phyloP scores from a whole-genome alignment of 1,139 yeast species.

The Yamadazyma songkhlaensis region DNA sequence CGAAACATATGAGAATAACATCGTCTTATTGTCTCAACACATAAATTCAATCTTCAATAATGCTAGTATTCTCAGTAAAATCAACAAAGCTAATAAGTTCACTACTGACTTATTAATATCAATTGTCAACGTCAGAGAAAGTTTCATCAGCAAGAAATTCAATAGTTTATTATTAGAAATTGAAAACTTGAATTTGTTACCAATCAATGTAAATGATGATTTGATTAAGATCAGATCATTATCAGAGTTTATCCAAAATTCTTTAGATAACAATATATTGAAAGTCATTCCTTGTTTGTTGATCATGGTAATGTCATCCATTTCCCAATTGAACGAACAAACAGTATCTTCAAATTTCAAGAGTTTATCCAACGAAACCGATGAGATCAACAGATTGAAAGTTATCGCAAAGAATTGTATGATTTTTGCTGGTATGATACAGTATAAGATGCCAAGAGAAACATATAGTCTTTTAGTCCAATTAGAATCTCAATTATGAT shows the following conservation, averaged over 20 bases:
- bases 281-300: slow-evolving; percentile 79
- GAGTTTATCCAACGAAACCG: slow-evolving; percentile 51
- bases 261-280: slow-evolving; percentile 67
- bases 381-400: slow-evolving; percentile 52
- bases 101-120: slow-evolving; percentile 65
- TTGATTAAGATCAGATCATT: slow-evolving; percentile 33
- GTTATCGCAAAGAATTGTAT: slow-evolving; percentile 80
- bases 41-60: slow-evolving; percentile 53
- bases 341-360: slow-evolving; percentile 48
- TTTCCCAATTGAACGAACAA: slow-evolving; percentile 56
- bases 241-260: slow-evolving; percentile 41
- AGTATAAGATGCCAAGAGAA: slow-evolving; percentile 92
- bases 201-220: slow-evolving; percentile 46
- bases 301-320: slow-evolving; percentile 78
- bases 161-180: slow-evolving; percentile 57
- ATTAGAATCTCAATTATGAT: slow-evolving; percentile 52
- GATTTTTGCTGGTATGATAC: slow-evolving; percentile 95
- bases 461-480: slow-evolving; percentile 73
- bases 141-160: slow-evolving; percentile 59
- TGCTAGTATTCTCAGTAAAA: slow-evolving; percentile 42
- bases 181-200: slow-evolving; percentile 63
- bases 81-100: slow-evolving; percentile 49
- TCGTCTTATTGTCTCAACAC: slow-evolving; percentile 57
- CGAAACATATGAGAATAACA: slow-evolving; percentile 41
- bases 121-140: slow-evolving; percentile 65